Evolutionary conservation across 2,329 filamentous ascomycete species (phyloP), one percentile per base, ranked within the genome.

Genomic region (Ceratocystis ficicola): DNA sequence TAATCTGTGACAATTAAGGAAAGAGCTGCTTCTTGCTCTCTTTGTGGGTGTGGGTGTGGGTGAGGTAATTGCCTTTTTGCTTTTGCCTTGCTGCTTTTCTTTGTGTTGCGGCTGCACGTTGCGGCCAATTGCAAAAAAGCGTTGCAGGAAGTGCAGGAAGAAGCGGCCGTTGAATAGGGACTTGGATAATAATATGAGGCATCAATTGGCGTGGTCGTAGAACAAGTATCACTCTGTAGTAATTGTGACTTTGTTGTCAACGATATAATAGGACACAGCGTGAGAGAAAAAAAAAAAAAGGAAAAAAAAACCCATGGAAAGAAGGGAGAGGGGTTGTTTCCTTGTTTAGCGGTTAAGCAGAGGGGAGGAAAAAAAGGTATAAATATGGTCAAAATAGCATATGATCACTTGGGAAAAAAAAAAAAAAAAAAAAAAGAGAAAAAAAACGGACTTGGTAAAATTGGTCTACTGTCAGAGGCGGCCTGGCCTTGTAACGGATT

Each of bases 1-100:
- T 48, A 63, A 63, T 63, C 62, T 64, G 44, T 64, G 62, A 64
- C 62, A 64, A 41, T 64, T 64, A 64, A 64, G 62, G 62, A 64
- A 64, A 64, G 62, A 64, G 48, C 46, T 64, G 48, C 52, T 50
- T 63, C 62, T 64, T 55, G 46, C 46, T 20, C 48, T 36, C 57
- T 41, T 48, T 64, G 32, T 25, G 46, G 22, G 20, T 64, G 48
- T 63, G 12, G 8, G 41, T n/a, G n/a, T 63, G 44, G 17, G 46
- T 63, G 62, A 64, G 52, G 62, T 52, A 64, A 57, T 52, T 50
- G 62, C 48, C 62, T 17, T 57, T 57, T 25, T 30, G 52, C 32
- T 36, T 36, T 36, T 36, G 32, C 32, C 32, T 36, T 36, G 32
- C 32, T 36, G 3, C 32, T 36, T 32, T 36, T 25, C 25, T 30